Evolutionary conservation across 192 early-diverging fungal species (phyloP).

Genomic region (Backusella australiensis): DNA sequence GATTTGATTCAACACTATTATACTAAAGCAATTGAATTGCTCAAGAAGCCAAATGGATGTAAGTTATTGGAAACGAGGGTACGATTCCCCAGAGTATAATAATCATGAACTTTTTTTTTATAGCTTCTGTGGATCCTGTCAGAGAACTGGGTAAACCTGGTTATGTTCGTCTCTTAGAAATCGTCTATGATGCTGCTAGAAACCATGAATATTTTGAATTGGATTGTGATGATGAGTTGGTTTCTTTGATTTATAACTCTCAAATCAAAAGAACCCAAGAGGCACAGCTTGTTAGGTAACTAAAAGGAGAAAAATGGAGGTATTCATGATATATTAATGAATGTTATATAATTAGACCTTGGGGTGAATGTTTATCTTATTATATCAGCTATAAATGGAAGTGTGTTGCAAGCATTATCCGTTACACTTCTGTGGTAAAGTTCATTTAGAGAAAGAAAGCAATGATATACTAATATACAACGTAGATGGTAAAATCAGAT

Average conservation of each 20-base stretch:
- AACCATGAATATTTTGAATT: conserved; percentile 1
- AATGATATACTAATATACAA: background rate
- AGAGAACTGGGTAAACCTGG: conserved; percentile 20
- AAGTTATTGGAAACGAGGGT: background rate
- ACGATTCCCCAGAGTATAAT: no score
- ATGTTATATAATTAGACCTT: background rate
- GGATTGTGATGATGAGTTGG: background rate
- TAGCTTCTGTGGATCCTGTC: conserved; percentile 5
- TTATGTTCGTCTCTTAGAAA: conserved; percentile 5
- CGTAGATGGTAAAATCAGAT: background rate
- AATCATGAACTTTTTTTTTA: background rate
- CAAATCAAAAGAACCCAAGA: conserved; percentile 20
- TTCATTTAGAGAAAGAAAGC: background rate
- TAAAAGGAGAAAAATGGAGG: background rate
- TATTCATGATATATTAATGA: background rate
- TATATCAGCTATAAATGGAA: conserved; percentile 29
- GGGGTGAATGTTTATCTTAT: conserved; percentile 19
- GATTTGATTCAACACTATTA: background rate
- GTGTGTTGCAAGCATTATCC: conserved; percentile 11
- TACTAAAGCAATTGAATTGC: background rate
- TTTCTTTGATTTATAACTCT: background rate
- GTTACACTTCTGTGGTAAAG: conserved; percentile 10
- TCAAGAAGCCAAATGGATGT: conserved; percentile 3
- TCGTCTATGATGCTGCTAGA: conserved; percentile 13
- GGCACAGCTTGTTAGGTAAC: conserved; percentile 6